phyloP scores from a whole-genome alignment of 2,329 filamentous ascomycete species.

The Rhinocladiella mackenziei region DNA sequence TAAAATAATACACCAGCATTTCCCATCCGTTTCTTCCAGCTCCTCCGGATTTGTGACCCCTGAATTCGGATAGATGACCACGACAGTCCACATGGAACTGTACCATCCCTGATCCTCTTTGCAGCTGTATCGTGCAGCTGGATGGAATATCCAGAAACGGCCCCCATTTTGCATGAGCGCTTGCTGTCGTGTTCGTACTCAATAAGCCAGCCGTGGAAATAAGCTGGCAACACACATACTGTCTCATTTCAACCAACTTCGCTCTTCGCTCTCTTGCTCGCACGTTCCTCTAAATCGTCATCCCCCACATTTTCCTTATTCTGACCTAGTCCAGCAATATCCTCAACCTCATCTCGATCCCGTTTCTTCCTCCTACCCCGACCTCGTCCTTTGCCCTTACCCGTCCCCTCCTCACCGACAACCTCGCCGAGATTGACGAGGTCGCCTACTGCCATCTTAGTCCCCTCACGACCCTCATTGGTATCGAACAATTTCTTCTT shows the following conservation, averaged over 20 bases:
- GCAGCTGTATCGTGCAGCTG: too few relatives aligned
- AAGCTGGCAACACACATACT: too few relatives aligned
- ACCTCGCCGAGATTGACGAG: constrained; percentile 28
- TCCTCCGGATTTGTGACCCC: too few relatives aligned
- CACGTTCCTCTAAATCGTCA: constrained; percentile 16
- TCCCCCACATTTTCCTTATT: constrained; percentile 31
- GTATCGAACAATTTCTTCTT: constrained; percentile 67
- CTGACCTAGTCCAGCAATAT: constrained; percentile 2
- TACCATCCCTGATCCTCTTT: too few relatives aligned
- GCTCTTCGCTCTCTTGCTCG: constrained; percentile 21
- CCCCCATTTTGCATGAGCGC: too few relatives aligned
- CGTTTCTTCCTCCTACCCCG: constrained; percentile 29
- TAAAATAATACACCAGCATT: too few relatives aligned
- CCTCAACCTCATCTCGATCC: constrained; percentile 19
- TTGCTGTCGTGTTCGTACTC: too few relatives aligned
- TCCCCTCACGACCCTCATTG: constrained; percentile 22
- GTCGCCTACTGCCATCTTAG: constrained; percentile 24
- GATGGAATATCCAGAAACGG: too few relatives aligned
- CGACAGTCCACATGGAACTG: too few relatives aligned
- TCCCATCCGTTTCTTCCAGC: too few relatives aligned
- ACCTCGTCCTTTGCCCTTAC: constrained; percentile 28
- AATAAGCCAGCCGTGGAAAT: too few relatives aligned
- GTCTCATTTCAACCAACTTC: constrained; percentile 19
- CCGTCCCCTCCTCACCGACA: constrained; percentile 30
- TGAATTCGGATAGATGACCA: too few relatives aligned